phyloP scores from a whole-genome alignment of 2,329 filamentous ascomycete genomes.

The Verticillium albo-atrum region DNA sequence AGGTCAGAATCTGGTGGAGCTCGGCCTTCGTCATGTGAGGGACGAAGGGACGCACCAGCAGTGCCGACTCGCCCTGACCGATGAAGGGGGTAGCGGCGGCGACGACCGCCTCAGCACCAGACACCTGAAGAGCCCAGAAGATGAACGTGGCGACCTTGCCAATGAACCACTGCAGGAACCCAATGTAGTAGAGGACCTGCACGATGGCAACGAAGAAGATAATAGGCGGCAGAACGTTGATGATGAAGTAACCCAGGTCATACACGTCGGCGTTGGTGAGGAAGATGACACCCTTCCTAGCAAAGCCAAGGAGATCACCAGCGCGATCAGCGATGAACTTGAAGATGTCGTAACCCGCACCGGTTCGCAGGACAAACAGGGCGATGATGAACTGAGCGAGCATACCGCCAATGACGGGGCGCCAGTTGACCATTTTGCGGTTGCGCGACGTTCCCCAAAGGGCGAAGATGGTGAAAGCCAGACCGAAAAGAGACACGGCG shows the following conservation, averaged over 20 bases:
- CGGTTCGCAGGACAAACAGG: constrained; percentile 79
- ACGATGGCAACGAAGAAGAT: constrained; percentile 96
- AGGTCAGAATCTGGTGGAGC: constrained; percentile 89
- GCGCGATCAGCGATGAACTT: constrained; percentile 77
- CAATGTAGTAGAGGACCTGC: constrained; percentile 77
- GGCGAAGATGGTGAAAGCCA: constrained; percentile 62
- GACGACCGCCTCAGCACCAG: constrained; percentile 89
- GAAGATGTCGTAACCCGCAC: constrained; percentile 85
- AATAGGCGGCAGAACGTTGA: constrained; percentile 79
- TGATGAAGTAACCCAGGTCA: constrained; percentile 62
- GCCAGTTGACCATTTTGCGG: constrained; percentile 62
- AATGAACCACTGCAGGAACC: constrained; percentile 84
- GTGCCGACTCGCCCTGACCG: constrained; percentile 88
- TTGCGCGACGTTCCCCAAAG: constrained; percentile 71
- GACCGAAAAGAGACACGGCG: constrained; percentile 74
- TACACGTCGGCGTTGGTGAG: constrained; percentile 49
- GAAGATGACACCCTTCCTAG: constrained; percentile 68
- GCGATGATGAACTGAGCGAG: constrained; percentile 83
- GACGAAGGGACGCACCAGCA: constrained; percentile 86
- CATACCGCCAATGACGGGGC: constrained; percentile 85
- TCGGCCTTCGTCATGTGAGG: constrained; percentile 82
- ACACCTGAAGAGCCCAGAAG: constrained; percentile 84
- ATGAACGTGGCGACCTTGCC: constrained; percentile 84
- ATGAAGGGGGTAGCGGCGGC: constrained; percentile 92
- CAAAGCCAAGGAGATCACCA: constrained; percentile 69